Base-by-base conservation (phyloP, 192 early-diverging fungal species). In the Dissophora globulifera region DNA sequence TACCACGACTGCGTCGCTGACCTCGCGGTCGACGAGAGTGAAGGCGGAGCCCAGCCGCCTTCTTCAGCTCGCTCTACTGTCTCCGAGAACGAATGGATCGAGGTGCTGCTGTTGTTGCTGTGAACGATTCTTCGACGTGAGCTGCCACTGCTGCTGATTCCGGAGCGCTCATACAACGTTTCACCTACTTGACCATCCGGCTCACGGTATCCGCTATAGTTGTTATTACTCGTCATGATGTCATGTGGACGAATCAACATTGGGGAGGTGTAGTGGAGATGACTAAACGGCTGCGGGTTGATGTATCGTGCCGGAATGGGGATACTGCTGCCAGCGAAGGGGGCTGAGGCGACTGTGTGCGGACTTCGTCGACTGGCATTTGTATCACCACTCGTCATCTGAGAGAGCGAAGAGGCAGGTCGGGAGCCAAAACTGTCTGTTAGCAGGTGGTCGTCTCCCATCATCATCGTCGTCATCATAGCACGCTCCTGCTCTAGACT, bases 271-370 rank as follows among this genome's bases (percentile, higher is more conserved):
- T 62, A 29, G 1, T 72, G 56, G 3, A 50, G 17, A 46, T 52
- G 30, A 15, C 16, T 41, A 16, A 50, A 49, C 0, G 59, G 38
- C 9, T 57, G 54, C 40, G 60, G 61, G 26, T 63, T 62, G 20
- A 63, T 19, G 46, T 72, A 72, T 2, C 60, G 59, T 5, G 60
- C 62, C 30, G 69, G 69, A 23, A 72, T 72, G 2, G 69, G 69
- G 40, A 72, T 72, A 15, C 45, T 57, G 29, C 59, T 68, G 47
- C 48, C 38, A 30, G 33, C 38, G 15, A 29, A 58, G 0, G 33
- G 32, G 16, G 23, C 19, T 15, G 66, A 30, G 4, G n/a, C 30
- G 25, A 27, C 12, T 7, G 47, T 15, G 22, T 68, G 25, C 2
- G 46, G 46, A 38, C 31, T 33, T 6, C 54, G 63, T 9, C 43